A percentile compares a stretch with the other conserved stretches of the same genome.
Conservation (phyloP, 1,139 yeast genomes). For the Suhomyces kunorum region DNA sequence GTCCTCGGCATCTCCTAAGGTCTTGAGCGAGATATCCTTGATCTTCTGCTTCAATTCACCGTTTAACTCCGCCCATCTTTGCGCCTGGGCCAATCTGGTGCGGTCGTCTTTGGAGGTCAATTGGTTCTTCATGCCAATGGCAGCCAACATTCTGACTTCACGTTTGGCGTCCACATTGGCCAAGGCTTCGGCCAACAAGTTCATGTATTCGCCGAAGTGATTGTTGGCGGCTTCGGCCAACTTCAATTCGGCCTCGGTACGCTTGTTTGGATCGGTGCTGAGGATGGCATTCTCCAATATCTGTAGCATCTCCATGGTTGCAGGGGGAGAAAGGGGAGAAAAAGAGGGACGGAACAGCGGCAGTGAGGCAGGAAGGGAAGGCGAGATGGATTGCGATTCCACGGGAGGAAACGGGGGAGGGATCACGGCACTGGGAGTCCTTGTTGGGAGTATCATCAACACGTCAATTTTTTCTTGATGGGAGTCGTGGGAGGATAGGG, state of each 20-base stretch:
- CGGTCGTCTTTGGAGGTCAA: conserved; percentile 71
- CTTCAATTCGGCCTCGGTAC: conserved; percentile 81
- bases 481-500: neutral
- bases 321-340: neutral
- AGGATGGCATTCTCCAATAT: conserved; percentile 78
- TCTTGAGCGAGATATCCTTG: conserved; percentile 64
- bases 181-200: conserved; percentile 69
- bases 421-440: neutral
- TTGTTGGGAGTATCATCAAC: conserved; percentile 1
- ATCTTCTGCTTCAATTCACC: conserved; percentile 58
- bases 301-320: conserved; percentile 64
- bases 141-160: conserved; percentile 92
- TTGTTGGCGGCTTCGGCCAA: conserved; percentile 70
- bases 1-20: conserved; percentile 66
- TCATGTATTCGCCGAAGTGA: conserved; percentile 73
- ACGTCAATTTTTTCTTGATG: conserved; percentile 2
- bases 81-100: conserved; percentile 53
- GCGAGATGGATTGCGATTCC: neutral
- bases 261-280: conserved; percentile 62
- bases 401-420: neutral
- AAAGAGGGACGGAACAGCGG: neutral
- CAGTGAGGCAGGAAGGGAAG: neutral
- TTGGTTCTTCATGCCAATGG: conserved; percentile 83
- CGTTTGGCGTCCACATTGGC: conserved; percentile 64
- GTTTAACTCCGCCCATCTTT: conserved; percentile 65